Base-by-base conservation (phyloP, 208 protist genomes). In the Trypanosomatidae sp. region DNA sequence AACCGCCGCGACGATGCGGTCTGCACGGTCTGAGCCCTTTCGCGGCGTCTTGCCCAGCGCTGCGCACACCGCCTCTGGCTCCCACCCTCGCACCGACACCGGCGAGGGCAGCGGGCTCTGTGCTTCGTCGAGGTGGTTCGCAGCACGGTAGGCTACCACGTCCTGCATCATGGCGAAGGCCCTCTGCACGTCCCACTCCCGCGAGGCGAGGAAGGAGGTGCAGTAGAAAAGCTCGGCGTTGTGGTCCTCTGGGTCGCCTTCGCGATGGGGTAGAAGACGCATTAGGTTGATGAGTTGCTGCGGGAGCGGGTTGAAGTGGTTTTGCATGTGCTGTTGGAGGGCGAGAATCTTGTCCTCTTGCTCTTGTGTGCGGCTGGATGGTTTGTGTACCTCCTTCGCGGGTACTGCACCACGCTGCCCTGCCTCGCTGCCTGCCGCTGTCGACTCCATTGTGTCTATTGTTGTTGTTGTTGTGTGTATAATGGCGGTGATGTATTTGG, bases 111-210 rank as follows among this genome's bases (percentile, higher is more conserved):
- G 76, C 47, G 76, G 25, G 47, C 67, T 71, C 13, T 78, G 60
- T 17, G 77, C 79, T 17, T 79, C 79, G 52, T 94, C 85, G 22
- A 91, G 44, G 50, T 79, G 62, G 50, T 82, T 50, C 10, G 39
- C 47, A 22, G 71, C 66, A 28, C 87, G 85, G 58, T 85, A 87
- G 33, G 67, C 52, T n/a, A 83, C 53, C 10, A 76, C 77, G 0
- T 70, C 58, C 13, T 85, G 41, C 17, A 84, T 60, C 87, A 94
- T 92, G 28, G 71, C 76, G 5, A 91, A 73, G 5, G 89, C 89
- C 59, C 77, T 80, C 46, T 76, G 66, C 30, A 94, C 81, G 44
- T 92, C 72, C 87, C 89, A 94, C 50, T 83, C 64, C 15, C 83
- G 80, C 1, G 84, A 72, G 6, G 76, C 49, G 17, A 94, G 79